Evolutionary conservation across 441 rosid species (phyloP).

Genomic region (Croton setiger): DNA sequence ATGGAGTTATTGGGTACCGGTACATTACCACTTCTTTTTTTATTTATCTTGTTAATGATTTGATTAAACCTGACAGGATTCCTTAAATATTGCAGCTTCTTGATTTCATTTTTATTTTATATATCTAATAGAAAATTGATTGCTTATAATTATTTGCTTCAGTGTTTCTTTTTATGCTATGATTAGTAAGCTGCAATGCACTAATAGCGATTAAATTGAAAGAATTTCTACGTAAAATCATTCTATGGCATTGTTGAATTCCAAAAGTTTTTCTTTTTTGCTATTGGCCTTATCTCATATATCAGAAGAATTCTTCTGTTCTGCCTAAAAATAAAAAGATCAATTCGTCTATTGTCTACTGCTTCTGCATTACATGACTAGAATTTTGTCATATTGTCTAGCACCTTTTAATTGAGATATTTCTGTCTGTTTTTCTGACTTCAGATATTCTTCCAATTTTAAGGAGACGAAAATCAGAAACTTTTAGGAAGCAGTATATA

Average conservation of each 20-base stretch:
- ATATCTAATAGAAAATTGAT: not conserved
- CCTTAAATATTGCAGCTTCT: not conserved
- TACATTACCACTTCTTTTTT: conserved; percentile 13
- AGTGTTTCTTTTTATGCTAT: too few relatives aligned
- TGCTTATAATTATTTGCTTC: not conserved
- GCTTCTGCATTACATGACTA: not conserved
- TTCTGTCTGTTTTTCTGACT: conserved; percentile 1
- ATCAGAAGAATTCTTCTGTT: not conserved
- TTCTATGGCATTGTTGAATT: not conserved
- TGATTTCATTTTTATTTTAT: conserved; percentile 6
- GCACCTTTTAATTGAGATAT: conserved; percentile 13
- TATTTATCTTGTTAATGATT: conserved; percentile 10
- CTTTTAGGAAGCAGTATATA: conserved; percentile 81
- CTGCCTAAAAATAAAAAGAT: too few relatives aligned
- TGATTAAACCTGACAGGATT: conserved; percentile 1
- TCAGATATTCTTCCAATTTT: conserved; percentile 52
- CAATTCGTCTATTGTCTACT: not conserved
- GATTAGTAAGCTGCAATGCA: too few relatives aligned
- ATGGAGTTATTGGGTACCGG: conserved; percentile 14
- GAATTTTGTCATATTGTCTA: conserved; percentile 4
- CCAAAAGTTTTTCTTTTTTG: not conserved
- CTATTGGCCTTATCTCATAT: not conserved
- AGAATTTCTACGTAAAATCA: too few relatives aligned
- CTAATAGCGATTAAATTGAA: too few relatives aligned
- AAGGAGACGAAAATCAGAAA: conserved; percentile 82